Evolutionary conservation across 2,329 filamentous ascomycete genomes (phyloP).

Genomic region (Pseudovirgaria hyperparasitica): DNA sequence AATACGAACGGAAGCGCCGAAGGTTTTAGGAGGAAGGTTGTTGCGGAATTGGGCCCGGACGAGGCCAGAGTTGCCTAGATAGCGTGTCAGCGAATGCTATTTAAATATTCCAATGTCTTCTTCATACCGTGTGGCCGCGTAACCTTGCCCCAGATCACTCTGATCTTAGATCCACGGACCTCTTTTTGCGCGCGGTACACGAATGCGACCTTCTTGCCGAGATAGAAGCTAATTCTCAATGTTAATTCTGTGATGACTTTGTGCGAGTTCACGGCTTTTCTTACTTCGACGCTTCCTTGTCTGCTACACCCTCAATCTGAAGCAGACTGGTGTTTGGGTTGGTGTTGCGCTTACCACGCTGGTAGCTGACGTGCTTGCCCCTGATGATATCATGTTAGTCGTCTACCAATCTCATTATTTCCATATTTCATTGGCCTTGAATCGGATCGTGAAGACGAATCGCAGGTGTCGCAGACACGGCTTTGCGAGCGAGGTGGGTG

Average conservation of each 20-base stretch:
- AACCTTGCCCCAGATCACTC: slow-evolving; percentile 97
- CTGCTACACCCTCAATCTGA: slow-evolving; percentile 97
- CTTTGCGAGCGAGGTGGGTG: neutral
- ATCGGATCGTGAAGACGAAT: neutral
- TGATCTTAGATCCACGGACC: slow-evolving; percentile 95
- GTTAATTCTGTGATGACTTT: neutral
- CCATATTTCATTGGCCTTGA: neutral
- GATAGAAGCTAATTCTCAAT: slow-evolving; percentile 59
- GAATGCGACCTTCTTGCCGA: slow-evolving; percentile 97
- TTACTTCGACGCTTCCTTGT: slow-evolving; percentile 77
- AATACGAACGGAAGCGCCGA: slow-evolving; percentile 75
- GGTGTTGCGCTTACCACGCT: slow-evolving; percentile 81
- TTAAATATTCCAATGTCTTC: slow-evolving; percentile 13
- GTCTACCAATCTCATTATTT: slow-evolving; percentile 9
- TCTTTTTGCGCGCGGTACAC: slow-evolving; percentile 95
- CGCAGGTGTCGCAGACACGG: neutral
- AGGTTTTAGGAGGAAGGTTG: slow-evolving; percentile 93
- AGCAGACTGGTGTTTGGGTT: slow-evolving; percentile 85
- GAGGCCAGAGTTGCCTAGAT: slow-evolving; percentile 84
- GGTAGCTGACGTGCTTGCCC: slow-evolving; percentile 97
- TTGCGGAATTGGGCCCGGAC: slow-evolving; percentile 94
- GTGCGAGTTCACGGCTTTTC: neutral
- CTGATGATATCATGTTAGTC: slow-evolving; percentile 31
- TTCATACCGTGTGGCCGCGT: slow-evolving; percentile 78
- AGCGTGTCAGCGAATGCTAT: slow-evolving; percentile 3